phyloP scores from a whole-genome alignment of 2,329 filamentous ascomycete genomes.

The Aspergillus hiratsukae region DNA sequence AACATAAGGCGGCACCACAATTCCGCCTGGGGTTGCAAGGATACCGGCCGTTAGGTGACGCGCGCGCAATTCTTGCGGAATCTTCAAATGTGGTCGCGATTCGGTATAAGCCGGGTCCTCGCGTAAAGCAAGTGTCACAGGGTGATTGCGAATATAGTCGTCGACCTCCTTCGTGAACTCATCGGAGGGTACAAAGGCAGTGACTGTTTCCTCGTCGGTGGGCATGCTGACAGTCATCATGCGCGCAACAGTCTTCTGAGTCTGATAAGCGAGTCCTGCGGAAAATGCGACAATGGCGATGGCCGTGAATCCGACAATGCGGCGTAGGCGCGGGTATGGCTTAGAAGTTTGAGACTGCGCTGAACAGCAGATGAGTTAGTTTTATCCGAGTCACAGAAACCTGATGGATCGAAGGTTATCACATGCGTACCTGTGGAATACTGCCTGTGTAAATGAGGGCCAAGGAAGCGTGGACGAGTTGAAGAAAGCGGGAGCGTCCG shows the following conservation, averaged over 20 bases:
- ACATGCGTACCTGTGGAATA: constrained; percentile 8
- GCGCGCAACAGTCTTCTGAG: constrained; percentile 20
- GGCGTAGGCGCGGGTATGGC: constrained; percentile 29
- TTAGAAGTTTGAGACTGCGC: constrained; percentile 8
- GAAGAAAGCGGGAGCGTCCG: neutral
- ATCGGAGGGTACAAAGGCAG: constrained; percentile 57
- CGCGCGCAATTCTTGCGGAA: constrained; percentile 63
- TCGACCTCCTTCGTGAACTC: constrained; percentile 59
- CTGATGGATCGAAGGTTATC: neutral
- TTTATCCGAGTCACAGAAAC: neutral
- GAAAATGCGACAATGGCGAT: constrained; percentile 33
- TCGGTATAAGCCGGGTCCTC: constrained; percentile 63
- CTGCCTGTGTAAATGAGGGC: neutral
- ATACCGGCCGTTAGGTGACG: constrained; percentile 81
- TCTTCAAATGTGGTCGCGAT: constrained; percentile 80
- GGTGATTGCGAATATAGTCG: constrained; percentile 68
- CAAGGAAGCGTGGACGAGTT: constrained; percentile 4
- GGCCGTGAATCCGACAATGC: constrained; percentile 32
- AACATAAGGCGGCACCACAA: constrained; percentile 74
- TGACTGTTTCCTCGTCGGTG: constrained; percentile 69
- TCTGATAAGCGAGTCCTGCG: constrained; percentile 26
- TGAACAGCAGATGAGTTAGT: neutral
- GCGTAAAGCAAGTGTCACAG: constrained; percentile 67
- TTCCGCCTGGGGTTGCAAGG: constrained; percentile 67
- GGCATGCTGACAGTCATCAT: constrained; percentile 41